phyloP scores from a whole-genome alignment of 2,329 filamentous ascomycete genomes.

The Neonectria ditissima region DNA sequence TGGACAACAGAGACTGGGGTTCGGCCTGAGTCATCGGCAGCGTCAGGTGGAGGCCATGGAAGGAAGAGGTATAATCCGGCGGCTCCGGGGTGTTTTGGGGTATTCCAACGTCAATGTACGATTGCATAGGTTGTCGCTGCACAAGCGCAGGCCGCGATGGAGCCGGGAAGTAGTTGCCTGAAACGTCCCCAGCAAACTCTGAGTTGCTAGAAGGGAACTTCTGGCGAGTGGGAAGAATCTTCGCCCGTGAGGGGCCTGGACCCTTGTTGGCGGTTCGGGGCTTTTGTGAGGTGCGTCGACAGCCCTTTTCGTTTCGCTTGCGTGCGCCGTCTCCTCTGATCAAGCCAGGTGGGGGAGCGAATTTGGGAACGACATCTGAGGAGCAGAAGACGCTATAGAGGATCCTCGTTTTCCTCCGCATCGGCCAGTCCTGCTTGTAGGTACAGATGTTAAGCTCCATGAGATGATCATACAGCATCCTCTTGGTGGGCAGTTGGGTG shows the following conservation, averaged over 20 bases:
- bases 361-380: constrained; percentile 7
- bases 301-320: constrained; percentile 9
- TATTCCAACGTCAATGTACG: not conserved
- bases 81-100: not conserved
- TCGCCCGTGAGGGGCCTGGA: not conserved
- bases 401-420: constrained; percentile 26
- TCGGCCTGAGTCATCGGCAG: not conserved
- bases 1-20: not conserved
- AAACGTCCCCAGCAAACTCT: not conserved
- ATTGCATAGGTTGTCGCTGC: not conserved
- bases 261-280: not conserved
- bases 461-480: constrained; percentile 32
- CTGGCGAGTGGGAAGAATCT: not conserved
- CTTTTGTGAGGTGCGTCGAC: not conserved
- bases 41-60: not conserved
- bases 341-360: not conserved
- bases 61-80: not conserved
- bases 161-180: not conserved
- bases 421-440: constrained; percentile 12
- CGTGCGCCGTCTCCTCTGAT: constrained; percentile 13
- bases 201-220: not conserved
- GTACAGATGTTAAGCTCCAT: constrained; percentile 25
- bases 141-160: not conserved
- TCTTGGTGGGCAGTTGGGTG: constrained; percentile 27
- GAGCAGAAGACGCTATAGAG: constrained; percentile 29